phyloP scores from a whole-genome alignment of 2,329 filamentous ascomycete genomes.

The Calonectria pauciramosa region DNA sequence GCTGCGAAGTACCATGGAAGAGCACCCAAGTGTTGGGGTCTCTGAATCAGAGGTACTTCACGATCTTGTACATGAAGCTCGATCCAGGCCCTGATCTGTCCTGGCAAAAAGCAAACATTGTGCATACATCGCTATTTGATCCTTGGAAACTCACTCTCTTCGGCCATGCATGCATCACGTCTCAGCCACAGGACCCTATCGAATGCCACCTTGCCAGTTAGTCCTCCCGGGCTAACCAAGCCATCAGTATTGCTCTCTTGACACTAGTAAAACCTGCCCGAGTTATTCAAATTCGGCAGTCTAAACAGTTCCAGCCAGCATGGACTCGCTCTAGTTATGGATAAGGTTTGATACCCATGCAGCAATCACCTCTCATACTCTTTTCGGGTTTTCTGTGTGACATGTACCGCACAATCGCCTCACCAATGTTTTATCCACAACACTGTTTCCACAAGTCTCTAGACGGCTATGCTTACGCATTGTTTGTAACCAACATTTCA shows the following conservation, averaged over 20 bases:
- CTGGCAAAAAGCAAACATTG: not conserved
- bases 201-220: not conserved
- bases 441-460: not conserved
- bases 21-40: not conserved
- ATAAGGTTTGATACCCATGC: not conserved
- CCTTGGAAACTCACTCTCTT: not conserved
- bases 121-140: not conserved
- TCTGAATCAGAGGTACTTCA: not conserved
- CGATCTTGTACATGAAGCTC: not conserved
- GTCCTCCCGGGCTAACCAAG: not conserved
- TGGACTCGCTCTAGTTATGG: not conserved
- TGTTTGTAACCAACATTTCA: not conserved
- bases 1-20: not conserved
- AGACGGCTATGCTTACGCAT: not conserved
- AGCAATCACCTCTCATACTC: not conserved
- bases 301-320: not conserved
- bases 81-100: not conserved
- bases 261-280: not conserved
- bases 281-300: not conserved
- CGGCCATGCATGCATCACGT: not conserved
- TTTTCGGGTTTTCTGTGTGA: not conserved
- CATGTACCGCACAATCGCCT: not conserved
- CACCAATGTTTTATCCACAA: not conserved
- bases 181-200: not conserved
- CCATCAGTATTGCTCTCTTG: not conserved